Base-by-base conservation (phyloP, 2,329 filamentous ascomycete species). In the Sclerotinia trifoliorum region DNA sequence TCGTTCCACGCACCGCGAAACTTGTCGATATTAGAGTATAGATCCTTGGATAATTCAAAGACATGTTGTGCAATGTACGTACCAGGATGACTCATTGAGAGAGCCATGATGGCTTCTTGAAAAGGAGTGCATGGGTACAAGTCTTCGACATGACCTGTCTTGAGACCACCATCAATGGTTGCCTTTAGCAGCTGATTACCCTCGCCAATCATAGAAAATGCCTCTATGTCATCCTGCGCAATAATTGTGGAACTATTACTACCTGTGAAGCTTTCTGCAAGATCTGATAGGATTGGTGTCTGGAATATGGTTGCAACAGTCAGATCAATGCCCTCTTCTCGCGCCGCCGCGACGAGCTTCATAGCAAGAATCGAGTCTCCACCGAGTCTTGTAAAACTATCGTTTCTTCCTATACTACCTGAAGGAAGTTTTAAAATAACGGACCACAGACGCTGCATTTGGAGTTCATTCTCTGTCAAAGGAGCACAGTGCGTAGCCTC, bases 291-390 rank as follows among this genome's bases (percentile, higher is more conserved):
- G 4, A 75, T 78, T 32, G 80, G 79, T 66, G 80, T 75, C 10
- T 71, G 66, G 72, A 83, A 83, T n/a, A 82, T 78, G 57, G 80
- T 77, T 5, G 77, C 76, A 2, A 83, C 81, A 0, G 77, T 78
- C 2, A 83, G 70, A 10, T 72, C 71, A 15, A 80, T 68, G 1
- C 78, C 78, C 24, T 66, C 32, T n/a, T 52, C 42, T 52, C 73
- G 67, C 32, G 71, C 70, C 1, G 39, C 76, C 42, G 83, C 79
- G 0, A 85, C 82, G 5, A 85, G 71, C 55, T 80, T 81, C 75
- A 80, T 81, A 1, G 78, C 77, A 24, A 69, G 62, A 0, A 79
- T 69, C 0, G 77, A 79, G 58, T 78, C 77, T 17, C 78, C 79
- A 24, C 78, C 77, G 0, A 79, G 71, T 8, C 70, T 70, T 70